These are phyloP conservation scores for Hymenochaete sp. DNA, from an alignment of 1,284 basidiomycete genomes.

Conservation along the genomic window DNA sequence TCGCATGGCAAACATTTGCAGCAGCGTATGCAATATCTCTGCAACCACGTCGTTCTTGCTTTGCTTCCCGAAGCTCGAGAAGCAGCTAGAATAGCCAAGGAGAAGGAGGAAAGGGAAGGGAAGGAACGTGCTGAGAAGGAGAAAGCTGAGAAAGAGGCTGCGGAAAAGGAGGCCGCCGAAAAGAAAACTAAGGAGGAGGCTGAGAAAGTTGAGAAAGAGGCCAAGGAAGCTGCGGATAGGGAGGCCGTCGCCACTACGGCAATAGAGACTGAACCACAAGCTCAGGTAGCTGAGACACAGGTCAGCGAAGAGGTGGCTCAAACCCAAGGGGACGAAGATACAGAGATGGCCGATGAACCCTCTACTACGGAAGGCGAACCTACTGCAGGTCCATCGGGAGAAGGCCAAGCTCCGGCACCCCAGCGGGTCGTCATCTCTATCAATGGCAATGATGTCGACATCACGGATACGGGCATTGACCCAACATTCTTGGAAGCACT, in stretches of 20 bases:
- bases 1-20: conserved; percentile 66
- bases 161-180: conserved; percentile 18
- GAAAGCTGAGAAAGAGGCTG: conserved; percentile 24
- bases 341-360: conserved; percentile 19
- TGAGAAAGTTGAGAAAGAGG: conserved; percentile 22
- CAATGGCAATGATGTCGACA: conserved; percentile 91
- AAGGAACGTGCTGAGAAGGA: conserved; percentile 28
- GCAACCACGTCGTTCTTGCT: conserved; percentile 67
- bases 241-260: background rate
- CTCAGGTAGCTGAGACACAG: conserved; percentile 18
- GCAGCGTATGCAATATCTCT: conserved; percentile 59
- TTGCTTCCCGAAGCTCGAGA: conserved; percentile 78
- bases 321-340: conserved; percentile 14
- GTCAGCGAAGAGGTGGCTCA: conserved; percentile 17
- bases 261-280: conserved; percentile 24
- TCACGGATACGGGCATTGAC: conserved; percentile 98
- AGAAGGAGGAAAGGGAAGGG: conserved; percentile 36
- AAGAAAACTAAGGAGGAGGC: conserved; percentile 20
- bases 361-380: conserved; percentile 17
- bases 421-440: conserved; percentile 79
- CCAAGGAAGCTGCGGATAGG: conserved; percentile 18
- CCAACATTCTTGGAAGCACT: conserved; percentile 96
- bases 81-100: conserved; percentile 39
- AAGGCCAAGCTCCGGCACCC: conserved; percentile 24
- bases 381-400: background rate